Base-by-base conservation (phyloP, 148 eudicot genomes). In the Salicornia ramosissima region DNA sequence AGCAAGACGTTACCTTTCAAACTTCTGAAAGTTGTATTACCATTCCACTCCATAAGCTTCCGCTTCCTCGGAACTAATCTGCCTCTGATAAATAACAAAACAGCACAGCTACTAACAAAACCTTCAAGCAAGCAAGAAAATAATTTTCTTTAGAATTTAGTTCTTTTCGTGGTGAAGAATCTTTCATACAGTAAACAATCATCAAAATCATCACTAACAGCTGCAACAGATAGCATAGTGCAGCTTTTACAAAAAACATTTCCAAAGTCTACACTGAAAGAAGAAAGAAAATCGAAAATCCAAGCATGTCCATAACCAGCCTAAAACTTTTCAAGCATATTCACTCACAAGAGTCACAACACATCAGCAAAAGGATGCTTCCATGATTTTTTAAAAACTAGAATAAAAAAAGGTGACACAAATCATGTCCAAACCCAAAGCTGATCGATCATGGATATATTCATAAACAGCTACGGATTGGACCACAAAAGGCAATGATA, bases 41-140 rank as follows among this genome's bases (percentile, higher is more conserved):
- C 86, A 72, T 67, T 72, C 92, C 89, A 87, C 25, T 85, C 85
- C 87, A 87, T 85, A 54, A 73, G 75, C 70, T 78, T 45, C 49
- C 49, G 29, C 42, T n/a, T 58, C n/a, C 12, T 25, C 70, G 30
- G n/a, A 43, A 67, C 25, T 19, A 34, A 6, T 30, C 52, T 21
- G n/a, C 59, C 18, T 68, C 39, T n/a, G 22, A 56, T 57, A 16
- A 25, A 22, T 69, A 55, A 46, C 30, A 31, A 57, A 47, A 25
- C 55, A 22, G 43, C 9, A 28, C 29, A 18, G 28, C n/a, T 42
- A 65, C 46, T 54, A 34, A 45, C 24, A 31, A 40, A 53, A 33
- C 43, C 43, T 67, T 59, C 67, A 62, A 58, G 50, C 67, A 62
- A 58, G 50, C 28, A 34, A 50, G 18, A 2, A 59, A 59, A 46